Base-by-base conservation (phyloP, 768 basidiomycete species). In the Neoboletus subvelutipes region DNA sequence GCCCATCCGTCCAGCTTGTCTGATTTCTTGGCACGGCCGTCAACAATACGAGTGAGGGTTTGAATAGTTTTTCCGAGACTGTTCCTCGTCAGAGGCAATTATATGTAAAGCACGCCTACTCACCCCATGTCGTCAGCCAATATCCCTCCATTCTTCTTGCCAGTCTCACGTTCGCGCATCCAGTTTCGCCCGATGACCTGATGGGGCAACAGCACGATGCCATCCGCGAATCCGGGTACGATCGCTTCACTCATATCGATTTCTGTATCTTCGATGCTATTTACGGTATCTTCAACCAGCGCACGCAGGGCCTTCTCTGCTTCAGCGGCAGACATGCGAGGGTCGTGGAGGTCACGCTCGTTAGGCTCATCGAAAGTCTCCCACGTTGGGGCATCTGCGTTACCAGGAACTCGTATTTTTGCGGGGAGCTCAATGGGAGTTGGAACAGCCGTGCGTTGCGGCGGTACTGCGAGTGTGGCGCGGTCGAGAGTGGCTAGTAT, bases 31-130 rank as follows among this genome's bases (percentile, higher is more conserved):
- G 90, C 83, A 5, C 83, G 80, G 0, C 92, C 90, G 54, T 94
- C 92, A 0, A 92, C 85, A 41, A 99, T 95, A 1, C 93, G 83
- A 0, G 88, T 81, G 13, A 98, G 76, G 0, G 91, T 90, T 66
- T 98, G 96, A 24, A 98, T 90, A 0, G 97, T 99, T 75, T 94
- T 93, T 1, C 90, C 90, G 1, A 92, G 78, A 57, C 88, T 90
- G 52, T 7, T 20, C 34, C 12, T 24, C 7, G n/a, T 69, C 37
- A 69, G 59, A 50, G 11, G 42, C 2, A 17, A 33, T 50, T 20
- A 10, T 8, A 4, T 15, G 31, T 18, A 24, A 13, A 54, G n/a
- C 9, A 29, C 11, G 3, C 12, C 1, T 22, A 62, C 78, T 48
- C 64, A 88, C 89, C 89, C 90, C 88, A 92, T 92, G 65, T 91